phyloP scores from a whole-genome alignment of 306 rosid genomes.

The Trichosanthes cucumerina region DNA sequence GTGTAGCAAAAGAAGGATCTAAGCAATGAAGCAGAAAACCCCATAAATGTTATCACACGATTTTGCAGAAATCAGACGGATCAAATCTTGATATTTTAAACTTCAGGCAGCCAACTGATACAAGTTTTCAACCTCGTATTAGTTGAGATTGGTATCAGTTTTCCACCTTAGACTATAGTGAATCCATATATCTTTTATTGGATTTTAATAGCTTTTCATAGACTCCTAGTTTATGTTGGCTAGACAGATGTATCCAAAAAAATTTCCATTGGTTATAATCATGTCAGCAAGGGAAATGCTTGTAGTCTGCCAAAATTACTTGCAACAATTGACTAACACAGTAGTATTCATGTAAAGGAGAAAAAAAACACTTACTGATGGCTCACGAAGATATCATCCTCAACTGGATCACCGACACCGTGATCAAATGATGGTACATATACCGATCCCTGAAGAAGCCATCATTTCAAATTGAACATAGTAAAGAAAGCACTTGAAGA shows the following conservation, averaged over 20 bases:
- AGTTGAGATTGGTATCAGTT: neutral
- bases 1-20: neutral
- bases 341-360: neutral
- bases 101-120: neutral
- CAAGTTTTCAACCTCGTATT: neutral
- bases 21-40: neutral
- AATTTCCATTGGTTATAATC: neutral
- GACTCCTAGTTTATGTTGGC: neutral
- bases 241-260: neutral
- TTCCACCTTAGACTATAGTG: neutral
- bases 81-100: neutral
- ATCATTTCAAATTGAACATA: constrained; percentile 25
- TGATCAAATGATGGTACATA: constrained; percentile 89
- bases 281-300: neutral
- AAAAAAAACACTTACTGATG: constrained; percentile 50
- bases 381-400: constrained; percentile 71
- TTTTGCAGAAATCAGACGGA: constrained; percentile 7
- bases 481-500: neutral
- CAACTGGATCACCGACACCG: constrained; percentile 87
- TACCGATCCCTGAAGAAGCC: constrained; percentile 70
- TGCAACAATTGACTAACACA: neutral
- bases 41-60: neutral
- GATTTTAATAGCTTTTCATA: neutral
- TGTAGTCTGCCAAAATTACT: neutral
- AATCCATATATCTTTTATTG: neutral